phyloP scores from a whole-genome alignment of 495 filamentous ascomycete genomes.

The Pyrenopolyporus hunteri region DNA sequence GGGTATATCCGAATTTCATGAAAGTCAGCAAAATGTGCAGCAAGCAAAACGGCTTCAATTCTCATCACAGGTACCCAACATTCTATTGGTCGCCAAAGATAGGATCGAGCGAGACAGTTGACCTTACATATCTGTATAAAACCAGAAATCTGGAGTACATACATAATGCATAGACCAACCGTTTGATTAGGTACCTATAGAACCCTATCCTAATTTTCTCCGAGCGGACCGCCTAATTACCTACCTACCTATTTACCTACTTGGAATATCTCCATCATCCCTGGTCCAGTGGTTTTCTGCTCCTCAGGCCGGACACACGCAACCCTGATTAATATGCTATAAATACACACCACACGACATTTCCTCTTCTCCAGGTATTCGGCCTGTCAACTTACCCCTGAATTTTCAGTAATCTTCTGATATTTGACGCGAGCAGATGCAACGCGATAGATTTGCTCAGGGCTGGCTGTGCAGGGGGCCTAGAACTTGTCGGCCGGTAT shows the following conservation, averaged over 20 bases:
- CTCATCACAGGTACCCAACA: background rate
- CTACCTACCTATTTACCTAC: too few relatives aligned
- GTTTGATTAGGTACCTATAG: too few relatives aligned
- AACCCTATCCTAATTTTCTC: too few relatives aligned
- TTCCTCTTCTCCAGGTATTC: slow-evolving; percentile 28
- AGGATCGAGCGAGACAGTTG: background rate
- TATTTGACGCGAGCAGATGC: slow-evolving; percentile 22
- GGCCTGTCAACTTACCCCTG: slow-evolving; percentile 21
- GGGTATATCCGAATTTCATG: too few relatives aligned
- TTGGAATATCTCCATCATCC: too few relatives aligned
- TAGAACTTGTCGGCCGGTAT: slow-evolving; percentile 8
- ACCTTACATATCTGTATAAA: background rate
- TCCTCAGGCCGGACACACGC: background rate
- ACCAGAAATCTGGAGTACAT: too few relatives aligned
- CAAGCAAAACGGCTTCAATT: too few relatives aligned
- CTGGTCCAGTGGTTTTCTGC: too few relatives aligned
- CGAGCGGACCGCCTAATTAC: too few relatives aligned
- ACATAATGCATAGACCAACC: background rate
- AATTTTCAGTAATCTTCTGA: slow-evolving; percentile 13
- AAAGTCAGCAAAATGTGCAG: too few relatives aligned
- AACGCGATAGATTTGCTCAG: slow-evolving; percentile 19
- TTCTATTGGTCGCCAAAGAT: slow-evolving; percentile 13
- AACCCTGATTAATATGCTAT: slow-evolving; percentile 5
- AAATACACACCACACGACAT: slow-evolving; percentile 8
- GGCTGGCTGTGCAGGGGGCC: slow-evolving; percentile 32